Conservation (phyloP, 495 filamentous ascomycete genomes). For the Annulohypoxylon bovei region DNA sequence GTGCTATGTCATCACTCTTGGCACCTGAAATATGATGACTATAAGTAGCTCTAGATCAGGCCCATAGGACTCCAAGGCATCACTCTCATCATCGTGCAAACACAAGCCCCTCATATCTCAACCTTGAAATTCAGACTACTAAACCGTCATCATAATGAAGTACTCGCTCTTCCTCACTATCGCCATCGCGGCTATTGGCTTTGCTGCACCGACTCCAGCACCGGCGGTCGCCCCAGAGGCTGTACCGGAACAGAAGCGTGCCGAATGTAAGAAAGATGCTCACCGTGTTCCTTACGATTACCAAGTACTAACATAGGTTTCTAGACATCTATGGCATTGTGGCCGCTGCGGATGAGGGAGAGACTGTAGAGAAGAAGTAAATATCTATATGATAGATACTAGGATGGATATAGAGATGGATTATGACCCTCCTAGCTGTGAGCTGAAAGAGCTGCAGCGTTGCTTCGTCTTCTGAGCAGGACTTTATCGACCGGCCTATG, state of each 20-base stretch:
- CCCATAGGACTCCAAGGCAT: not conserved
- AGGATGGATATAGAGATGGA: too few relatives aligned
- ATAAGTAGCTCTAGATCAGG: not conserved
- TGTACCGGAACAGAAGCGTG: not conserved
- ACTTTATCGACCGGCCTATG: too few relatives aligned
- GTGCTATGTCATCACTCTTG: conserved; percentile 3
- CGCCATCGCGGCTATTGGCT: conserved; percentile 12
- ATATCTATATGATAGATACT: too few relatives aligned
- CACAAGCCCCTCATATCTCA: not conserved
- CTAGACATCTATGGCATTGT: conserved; percentile 17
- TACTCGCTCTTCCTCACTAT: conserved; percentile 13
- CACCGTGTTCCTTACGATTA: not conserved
- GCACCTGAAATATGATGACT: not conserved
- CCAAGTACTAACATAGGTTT: not conserved
- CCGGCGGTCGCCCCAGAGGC: not conserved
- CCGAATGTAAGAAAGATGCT: conserved; percentile 8
- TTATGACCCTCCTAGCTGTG: too few relatives aligned
- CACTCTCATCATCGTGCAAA: not conserved
- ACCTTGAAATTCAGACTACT: not conserved
- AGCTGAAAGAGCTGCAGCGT: too few relatives aligned
- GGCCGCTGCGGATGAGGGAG: conserved; percentile 8
- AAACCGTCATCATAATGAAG: conserved; percentile 7
- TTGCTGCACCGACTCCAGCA: conserved; percentile 9
- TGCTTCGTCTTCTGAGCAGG: too few relatives aligned
- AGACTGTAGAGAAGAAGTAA: conserved; percentile 10